Base-by-base conservation (phyloP, 352 stramenopile species). In the Pythium dissimile region DNA sequence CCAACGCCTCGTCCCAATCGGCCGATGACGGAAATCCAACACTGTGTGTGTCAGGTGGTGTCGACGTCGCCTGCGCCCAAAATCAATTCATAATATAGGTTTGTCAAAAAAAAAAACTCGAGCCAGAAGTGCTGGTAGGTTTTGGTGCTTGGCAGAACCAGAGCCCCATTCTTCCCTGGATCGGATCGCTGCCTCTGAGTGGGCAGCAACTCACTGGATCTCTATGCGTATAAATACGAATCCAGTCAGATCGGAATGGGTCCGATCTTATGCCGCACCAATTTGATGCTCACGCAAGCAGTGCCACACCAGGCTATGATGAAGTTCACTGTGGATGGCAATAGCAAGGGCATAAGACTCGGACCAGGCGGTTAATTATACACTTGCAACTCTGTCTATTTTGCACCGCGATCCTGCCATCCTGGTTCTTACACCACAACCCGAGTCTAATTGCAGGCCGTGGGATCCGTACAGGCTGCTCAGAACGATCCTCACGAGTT, bases 1-100 rank as follows among this genome's bases (percentile, higher is more conserved):
- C 8, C 30, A 39, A 43, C 43, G 37, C 50, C 37, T 50, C 49
- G 47, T 54, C n/a, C 49, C 20, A 53, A 50, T 16, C 23, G 26
- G 43, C 9, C 46, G 41, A 35, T 13, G 49, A 23, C 35, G 47
- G n/a, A 51, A 42, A 47, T 47, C 41, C 6, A 41, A 41, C 34
- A 41, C 7, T 41, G 34, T 41, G 34, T 41, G 12, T n/a, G n/a
- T n/a, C n/a, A n/a, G 34, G 12, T 41, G 34, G 34, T 41, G 34
- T 41, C 34, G 34, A 41, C 5, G 34, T n/a, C 5, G 34, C 34
- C 34, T 3, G 16, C 12, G n/a, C n/a, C n/a, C n/a, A n/a, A n/a
- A n/a, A n/a, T n/a, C n/a, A n/a, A n/a, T n/a, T n/a, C n/a, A n/a
- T n/a, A n/a, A n/a, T n/a, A n/a, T n/a, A n/a, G n/a, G n/a, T n/a